Base-by-base conservation (phyloP, 495 filamentous ascomycete species). In the Xylona heveae region DNA sequence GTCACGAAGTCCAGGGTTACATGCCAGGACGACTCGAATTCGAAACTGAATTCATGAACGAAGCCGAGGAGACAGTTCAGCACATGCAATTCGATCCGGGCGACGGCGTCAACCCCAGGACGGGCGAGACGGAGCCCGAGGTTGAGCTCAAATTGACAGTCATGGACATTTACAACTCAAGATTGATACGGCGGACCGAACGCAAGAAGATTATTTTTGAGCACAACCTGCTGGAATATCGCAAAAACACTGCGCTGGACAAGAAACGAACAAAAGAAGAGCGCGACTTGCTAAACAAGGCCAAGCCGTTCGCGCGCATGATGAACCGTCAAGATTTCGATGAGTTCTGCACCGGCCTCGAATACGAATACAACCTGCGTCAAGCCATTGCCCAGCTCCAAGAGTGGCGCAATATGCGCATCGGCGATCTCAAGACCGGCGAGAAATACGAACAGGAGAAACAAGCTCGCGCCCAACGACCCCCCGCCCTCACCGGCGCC, bases 1-100 rank as follows among this genome's bases (percentile, higher is more conserved):
- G 90, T 49, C 88, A 99, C 51, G 88, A 99, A 49, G 85, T 99
- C 18, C 78, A 90, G 48, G 88, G 88, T 3, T 99, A 91, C 52
- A 99, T 99, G 88, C 88, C 88, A 2, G 88, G 90, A 22, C 80
- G 88, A 13, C 54, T 99, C 36, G 88, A 99, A 47, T 99, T 95
- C 44, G 88, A 99, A 60, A 91, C 79, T 0, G 88, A 99, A 44
- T 92, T 85, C 50, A 73, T 83, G 44, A 95, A 99, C 50, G 90
- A 95, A 42, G 88, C 90, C 0, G 88, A 99, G 51, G 90, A 95
- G 53, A 84, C 84, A 0, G 90, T 99, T 8, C 88, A 95, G 49
- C 74, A 88, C 35, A 92, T 99, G 78, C 74, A 91, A 38, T 99
- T 99, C 42, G 85, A 94, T 31, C 83, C 88, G 1, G 88, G 88